A percentile compares a stretch with the other conserved stretches of the same genome.
These are phyloP conservation scores for Phaseolus coccineus DNA, from an alignment of 331 rosid genomes.

Conservation along the genomic window DNA sequence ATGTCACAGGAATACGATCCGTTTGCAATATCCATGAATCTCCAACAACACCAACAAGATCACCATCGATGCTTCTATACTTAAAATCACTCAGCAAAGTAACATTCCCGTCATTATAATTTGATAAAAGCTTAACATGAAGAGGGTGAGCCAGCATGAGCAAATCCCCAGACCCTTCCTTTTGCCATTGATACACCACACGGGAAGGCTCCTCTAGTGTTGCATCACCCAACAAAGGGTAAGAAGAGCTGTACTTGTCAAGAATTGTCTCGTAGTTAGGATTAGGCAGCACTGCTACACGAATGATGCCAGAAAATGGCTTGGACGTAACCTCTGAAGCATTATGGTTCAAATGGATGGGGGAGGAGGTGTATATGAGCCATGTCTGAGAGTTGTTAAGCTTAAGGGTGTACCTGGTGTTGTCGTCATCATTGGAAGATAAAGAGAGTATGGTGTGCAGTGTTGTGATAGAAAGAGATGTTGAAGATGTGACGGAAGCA, in stretches of 20 bases:
- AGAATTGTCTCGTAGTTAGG: constrained; percentile 45
- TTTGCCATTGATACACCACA: constrained; percentile 68
- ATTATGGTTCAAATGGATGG: constrained; percentile 47
- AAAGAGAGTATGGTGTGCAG: constrained; percentile 61
- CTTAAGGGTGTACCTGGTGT: constrained; percentile 57
- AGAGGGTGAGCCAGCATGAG: constrained; percentile 85
- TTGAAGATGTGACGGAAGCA: constrained; percentile 45
- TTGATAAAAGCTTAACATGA: constrained; percentile 62
- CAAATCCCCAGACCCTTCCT: constrained; percentile 57
- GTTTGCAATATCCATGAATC: constrained; percentile 66
- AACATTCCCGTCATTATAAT: not conserved
- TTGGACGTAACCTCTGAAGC: constrained; percentile 50
- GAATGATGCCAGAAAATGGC: constrained; percentile 63
- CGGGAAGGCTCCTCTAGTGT: constrained; percentile 42
- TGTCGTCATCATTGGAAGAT: constrained; percentile 44
- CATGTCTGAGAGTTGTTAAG: constrained; percentile 63
- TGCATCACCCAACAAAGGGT: constrained; percentile 67
- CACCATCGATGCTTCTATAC: constrained; percentile 71
- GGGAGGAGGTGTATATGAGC: constrained; percentile 62
- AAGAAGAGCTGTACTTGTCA: constrained; percentile 63
- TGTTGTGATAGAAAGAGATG: constrained; percentile 64
- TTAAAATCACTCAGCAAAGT: constrained; percentile 58
- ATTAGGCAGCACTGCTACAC: constrained; percentile 59
- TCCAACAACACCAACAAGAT: constrained; percentile 64
- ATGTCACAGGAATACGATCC: constrained; percentile 64